Evolutionary conservation across 495 filamentous ascomycete species (phyloP).

Genomic region (Xylaria sp.): DNA sequence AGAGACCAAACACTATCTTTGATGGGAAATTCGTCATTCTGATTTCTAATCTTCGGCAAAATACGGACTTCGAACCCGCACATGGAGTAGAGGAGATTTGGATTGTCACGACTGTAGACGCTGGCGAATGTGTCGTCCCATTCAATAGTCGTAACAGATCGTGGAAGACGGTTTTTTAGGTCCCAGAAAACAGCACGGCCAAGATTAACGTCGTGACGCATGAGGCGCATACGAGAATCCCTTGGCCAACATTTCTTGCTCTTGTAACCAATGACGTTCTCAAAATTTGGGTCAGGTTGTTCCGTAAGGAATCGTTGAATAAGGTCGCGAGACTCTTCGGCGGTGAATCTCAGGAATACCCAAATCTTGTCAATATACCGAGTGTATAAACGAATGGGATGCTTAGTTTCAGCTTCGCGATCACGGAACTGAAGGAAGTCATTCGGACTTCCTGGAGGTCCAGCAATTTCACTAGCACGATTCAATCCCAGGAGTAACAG

Average conservation of each 20-base stretch:
- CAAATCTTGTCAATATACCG: slow-evolving; percentile 98
- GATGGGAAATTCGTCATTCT: slow-evolving; percentile 94
- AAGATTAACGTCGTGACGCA: slow-evolving; percentile 99
- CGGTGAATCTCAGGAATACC: slow-evolving; percentile 93
- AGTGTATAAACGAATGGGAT: slow-evolving; percentile 96
- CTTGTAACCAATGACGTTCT: slow-evolving; percentile 98
- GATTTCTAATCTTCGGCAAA: slow-evolving; percentile 92
- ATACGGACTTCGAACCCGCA: slow-evolving; percentile 98
- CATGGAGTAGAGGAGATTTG: slow-evolving; percentile 98
- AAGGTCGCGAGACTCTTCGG: slow-evolving; percentile 93
- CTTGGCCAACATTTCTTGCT: slow-evolving; percentile 99
- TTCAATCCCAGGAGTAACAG: slow-evolving; percentile 91
- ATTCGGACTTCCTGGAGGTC: slow-evolving; percentile 94
- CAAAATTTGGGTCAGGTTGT: slow-evolving; percentile 98
- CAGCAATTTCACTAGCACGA: slow-evolving; percentile 95
- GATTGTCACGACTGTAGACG: slow-evolving; percentile 98
- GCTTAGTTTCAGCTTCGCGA: slow-evolving; percentile 84
- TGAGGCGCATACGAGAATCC: slow-evolving; percentile 95
- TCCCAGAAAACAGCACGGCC: slow-evolving; percentile 99
- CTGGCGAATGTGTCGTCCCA: slow-evolving; percentile 99
- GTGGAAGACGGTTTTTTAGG: slow-evolving; percentile 92
- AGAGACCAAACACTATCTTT: slow-evolving; percentile 99
- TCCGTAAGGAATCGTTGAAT: slow-evolving; percentile 98
- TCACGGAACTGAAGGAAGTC: slow-evolving; percentile 99
- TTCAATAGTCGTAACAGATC: slow-evolving; percentile 95